Evolutionary conservation across 495 filamentous ascomycete species (phyloP).

Genomic region (Opeltia flavorubescens): DNA sequence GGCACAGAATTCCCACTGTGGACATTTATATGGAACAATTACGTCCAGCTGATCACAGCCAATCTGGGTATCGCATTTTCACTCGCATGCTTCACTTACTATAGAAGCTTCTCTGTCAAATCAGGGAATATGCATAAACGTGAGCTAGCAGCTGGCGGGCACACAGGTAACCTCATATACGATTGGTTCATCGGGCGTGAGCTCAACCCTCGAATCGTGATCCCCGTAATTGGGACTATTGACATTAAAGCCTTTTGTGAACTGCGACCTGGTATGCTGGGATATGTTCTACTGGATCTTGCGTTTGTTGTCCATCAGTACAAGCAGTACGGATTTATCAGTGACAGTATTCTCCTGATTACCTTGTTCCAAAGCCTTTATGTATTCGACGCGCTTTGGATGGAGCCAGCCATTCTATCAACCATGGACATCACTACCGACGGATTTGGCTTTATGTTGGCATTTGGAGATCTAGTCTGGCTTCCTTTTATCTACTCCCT

Average conservation of each 20-base stretch:
- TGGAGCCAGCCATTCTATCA: constrained; percentile 84
- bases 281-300: constrained; percentile 78
- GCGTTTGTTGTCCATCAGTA: constrained; percentile 83
- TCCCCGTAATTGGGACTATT: constrained; percentile 67
- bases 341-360: constrained; percentile 76
- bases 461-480: constrained; percentile 90
- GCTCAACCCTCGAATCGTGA: constrained; percentile 74
- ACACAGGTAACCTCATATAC: constrained; percentile 76
- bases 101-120: constrained; percentile 67
- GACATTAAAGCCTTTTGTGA: constrained; percentile 90
- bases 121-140: constrained; percentile 45
- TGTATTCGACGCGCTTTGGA: constrained; percentile 72
- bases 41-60: constrained; percentile 67
- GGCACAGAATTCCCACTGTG: constrained; percentile 76
- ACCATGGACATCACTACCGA: constrained; percentile 94
- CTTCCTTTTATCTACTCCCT: constrained; percentile 80
- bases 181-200: constrained; percentile 97
- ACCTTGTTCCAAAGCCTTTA: constrained; percentile 70
- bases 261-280: constrained; percentile 77
- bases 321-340: constrained; percentile 63
- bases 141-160: constrained; percentile 66
- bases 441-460: constrained; percentile 94
- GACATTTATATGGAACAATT: constrained; percentile 89
- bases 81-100: constrained; percentile 63
- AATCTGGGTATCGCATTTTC: constrained; percentile 60